Conservation (phyloP, 1,284 basidiomycete species). For the Boletus mariae region DNA sequence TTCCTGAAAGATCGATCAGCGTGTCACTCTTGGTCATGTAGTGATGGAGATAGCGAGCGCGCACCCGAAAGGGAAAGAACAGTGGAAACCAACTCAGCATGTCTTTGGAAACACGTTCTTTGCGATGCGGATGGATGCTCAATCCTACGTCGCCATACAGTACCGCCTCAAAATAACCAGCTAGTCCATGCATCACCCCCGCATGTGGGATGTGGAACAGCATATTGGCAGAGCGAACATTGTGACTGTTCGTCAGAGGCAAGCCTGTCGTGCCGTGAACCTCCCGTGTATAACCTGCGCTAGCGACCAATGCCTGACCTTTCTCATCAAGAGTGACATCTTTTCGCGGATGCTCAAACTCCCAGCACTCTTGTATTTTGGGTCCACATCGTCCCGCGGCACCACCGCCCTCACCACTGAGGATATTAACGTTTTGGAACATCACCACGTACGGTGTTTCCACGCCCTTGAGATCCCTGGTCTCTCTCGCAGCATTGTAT, state of each 20-base stretch:
- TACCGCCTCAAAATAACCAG: conserved; percentile 96
- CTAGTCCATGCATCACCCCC: conserved; percentile 93
- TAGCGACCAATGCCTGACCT: conserved; percentile 44
- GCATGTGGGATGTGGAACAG: conserved; percentile 94
- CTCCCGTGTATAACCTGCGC: conserved; percentile 1
- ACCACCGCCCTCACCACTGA: conserved; percentile 70
- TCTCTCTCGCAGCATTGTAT: conserved; percentile 71
- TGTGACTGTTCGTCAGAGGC: conserved; percentile 86
- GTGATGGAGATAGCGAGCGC: conserved; percentile 15
- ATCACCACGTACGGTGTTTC: conserved; percentile 99
- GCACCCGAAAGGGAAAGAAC: conserved; percentile 88
- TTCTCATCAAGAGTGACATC: conserved; percentile 71
- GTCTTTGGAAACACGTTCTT: conserved; percentile 80
- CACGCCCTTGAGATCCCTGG: conserved; percentile 60
- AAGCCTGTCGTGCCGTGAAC: conserved; percentile 48
- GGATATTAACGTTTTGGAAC: conserved; percentile 88
- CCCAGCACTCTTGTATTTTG: conserved; percentile 94
- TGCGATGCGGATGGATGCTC: conserved; percentile 91
- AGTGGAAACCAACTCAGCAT: conserved; percentile 99
- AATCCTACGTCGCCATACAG: conserved; percentile 87
- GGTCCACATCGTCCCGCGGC: conserved; percentile 68
- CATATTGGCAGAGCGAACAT: conserved; percentile 74
- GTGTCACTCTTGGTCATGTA: not conserved
- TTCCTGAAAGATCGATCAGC: conserved; percentile 49
- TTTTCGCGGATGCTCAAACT: conserved; percentile 89